Percentiles rank a stretch among this genome's conserved stretches.
Conservation (phyloP, 75 land plant genomes). For the Cupressus sempervirens region DNA sequence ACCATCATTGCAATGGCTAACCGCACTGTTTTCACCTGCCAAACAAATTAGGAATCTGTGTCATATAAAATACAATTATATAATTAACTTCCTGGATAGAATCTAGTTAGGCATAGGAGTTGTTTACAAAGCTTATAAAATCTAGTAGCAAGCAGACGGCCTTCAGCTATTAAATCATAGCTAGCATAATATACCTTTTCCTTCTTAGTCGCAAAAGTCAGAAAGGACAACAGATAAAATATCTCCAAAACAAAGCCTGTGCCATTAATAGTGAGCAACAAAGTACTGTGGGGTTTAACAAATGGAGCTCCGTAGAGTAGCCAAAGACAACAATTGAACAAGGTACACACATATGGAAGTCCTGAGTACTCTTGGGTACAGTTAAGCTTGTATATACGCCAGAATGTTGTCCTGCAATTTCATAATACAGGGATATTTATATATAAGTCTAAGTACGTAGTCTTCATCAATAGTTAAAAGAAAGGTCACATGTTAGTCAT, state of each 20-base stretch:
- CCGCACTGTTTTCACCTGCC: slow-evolving; percentile 14
- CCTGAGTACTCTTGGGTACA: slow-evolving; percentile 53
- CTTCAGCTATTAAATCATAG: background rate
- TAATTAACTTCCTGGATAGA: background rate
- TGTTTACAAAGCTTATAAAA: background rate
- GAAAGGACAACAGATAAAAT: slow-evolving; percentile 35
- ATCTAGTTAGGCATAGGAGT: background rate
- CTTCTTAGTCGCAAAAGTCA: slow-evolving; percentile 14
- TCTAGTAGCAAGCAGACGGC: background rate
- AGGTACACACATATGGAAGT: slow-evolving; percentile 52
- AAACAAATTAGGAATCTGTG: background rate
- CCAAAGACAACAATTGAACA: slow-evolving; percentile 67
- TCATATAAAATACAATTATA: background rate
- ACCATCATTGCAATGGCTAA: background rate
- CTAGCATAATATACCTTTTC: background rate
- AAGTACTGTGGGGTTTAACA: slow-evolving; percentile 42
- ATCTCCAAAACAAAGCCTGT: slow-evolving; percentile 38
- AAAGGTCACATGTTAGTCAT: background rate
- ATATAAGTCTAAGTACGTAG: background rate
- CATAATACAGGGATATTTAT: background rate
- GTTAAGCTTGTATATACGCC: slow-evolving; percentile 37
- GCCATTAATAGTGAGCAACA: slow-evolving; percentile 55
- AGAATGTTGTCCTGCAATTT: slow-evolving; percentile 52
- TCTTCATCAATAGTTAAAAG: background rate
- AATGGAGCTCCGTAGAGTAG: slow-evolving; percentile 49